Base-by-base conservation (phyloP, 192 early-diverging fungal genomes). In the Umbelopsis sp. region DNA sequence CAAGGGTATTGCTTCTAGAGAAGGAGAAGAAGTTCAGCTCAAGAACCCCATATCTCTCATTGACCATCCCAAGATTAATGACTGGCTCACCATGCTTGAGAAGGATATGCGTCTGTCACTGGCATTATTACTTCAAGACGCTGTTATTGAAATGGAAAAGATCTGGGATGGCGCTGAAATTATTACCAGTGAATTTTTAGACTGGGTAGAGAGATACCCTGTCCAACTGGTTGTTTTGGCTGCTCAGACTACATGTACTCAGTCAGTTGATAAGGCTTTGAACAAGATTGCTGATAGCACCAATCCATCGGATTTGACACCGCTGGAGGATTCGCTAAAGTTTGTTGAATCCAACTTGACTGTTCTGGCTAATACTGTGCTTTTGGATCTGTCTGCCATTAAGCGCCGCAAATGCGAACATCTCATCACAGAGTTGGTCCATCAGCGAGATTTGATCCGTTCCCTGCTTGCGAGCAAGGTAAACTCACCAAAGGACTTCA, bases 371-470 rank as follows among this genome's bases (percentile, higher is more conserved):
- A 94, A 96, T 66, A 87, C 97, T 66, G 97, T 99, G 16, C 84
- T 99, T 4, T 82, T 89, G 66, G 97, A 98, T 71, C 81, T 99
- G 72, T 78, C 84, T 0, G 74, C 92, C 14, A 88, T 98, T 47
- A 84, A 87, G 69, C 92, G 98, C 65, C 89, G 91, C 65, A 99
- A 99, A 82, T 94, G 96, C 77, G 98, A 99, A 82, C 95, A 97
- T 65, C 78, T 99, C 72, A 96, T 99, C 67, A 99, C 98, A 5
- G 98, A 99, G 81, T 88, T 98, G 44, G 97, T 99, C 14, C 98
- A 99, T 82, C 95, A 99, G 83, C 88, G 97, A 44, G 97, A 99
- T 84, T 88, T 97, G 21, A 85, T 96, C 17, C 90, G 96, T 34
- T 76, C 84, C 49, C 81, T 98, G 21, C 36, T 85, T 0, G 77